Conservation (phyloP, 176 grass and related monocot species). For the Oryza glumipatula region DNA sequence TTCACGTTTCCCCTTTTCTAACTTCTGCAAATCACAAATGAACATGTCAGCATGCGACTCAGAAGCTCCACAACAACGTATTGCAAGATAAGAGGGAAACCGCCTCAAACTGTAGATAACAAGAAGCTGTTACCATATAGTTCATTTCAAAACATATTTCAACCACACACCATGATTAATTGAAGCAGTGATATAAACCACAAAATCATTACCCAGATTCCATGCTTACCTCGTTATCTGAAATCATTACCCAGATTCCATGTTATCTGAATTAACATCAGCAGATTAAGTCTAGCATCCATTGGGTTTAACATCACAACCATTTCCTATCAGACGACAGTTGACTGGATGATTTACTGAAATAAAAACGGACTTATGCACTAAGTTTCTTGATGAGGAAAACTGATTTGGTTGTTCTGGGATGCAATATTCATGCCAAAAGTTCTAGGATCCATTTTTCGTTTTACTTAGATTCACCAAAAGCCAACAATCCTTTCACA, state of each 20-base stretch:
- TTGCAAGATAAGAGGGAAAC: neutral
- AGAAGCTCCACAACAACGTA: neutral
- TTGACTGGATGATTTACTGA: neutral
- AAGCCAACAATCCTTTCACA: neutral
- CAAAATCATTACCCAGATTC: neutral
- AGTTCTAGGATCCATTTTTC: neutral
- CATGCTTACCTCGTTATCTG: neutral
- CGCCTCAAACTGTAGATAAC: neutral
- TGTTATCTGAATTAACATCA: neutral
- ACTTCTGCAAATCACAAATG: conserved; percentile 42
- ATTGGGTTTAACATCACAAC: neutral
- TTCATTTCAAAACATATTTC: neutral
- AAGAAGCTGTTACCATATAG: neutral
- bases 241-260: neutral
- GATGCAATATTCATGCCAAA: neutral
- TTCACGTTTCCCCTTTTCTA: conserved; percentile 53
- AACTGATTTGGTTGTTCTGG: no score
- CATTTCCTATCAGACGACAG: neutral
- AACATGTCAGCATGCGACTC: conserved; percentile 20
- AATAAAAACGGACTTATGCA: neutral
- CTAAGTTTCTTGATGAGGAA: no score
- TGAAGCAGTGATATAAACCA: neutral
- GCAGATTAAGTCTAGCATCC: neutral
- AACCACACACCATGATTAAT: neutral
- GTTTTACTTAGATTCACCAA: neutral